These are phyloP conservation scores for Chytriomyces confervae DNA, from an alignment of 192 early-diverging fungal species.

Conservation along the genomic window DNA sequence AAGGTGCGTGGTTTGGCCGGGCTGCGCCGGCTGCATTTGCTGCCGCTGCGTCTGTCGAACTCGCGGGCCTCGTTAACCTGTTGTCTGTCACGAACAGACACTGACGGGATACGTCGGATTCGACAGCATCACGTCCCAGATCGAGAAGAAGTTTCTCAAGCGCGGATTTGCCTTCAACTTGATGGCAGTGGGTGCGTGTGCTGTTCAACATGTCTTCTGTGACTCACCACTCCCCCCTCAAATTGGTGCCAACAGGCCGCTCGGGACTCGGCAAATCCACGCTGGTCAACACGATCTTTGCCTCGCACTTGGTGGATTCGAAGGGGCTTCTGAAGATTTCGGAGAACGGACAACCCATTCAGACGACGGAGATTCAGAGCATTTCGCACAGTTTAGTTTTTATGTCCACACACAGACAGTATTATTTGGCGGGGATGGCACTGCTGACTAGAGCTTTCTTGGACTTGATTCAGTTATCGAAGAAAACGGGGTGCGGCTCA, in stretches of 20 bases:
- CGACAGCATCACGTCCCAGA: conserved; percentile 95
- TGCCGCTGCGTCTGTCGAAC: background rate
- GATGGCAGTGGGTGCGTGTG: conserved; percentile 89
- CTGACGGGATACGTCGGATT: conserved; percentile 96
- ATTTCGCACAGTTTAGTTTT: conserved; percentile 77
- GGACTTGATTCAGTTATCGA: conserved; percentile 69
- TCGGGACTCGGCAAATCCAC: conserved; percentile 98
- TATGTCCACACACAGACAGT: background rate
- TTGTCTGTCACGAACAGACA: background rate
- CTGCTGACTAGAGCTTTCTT: background rate
- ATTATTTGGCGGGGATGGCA: background rate
- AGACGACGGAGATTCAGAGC: conserved; percentile 94
- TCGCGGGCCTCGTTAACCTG: background rate
- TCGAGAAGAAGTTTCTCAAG: conserved; percentile 79
- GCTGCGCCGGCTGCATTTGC: background rate
- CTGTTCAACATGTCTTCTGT: background rate
- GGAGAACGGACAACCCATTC: conserved; percentile 72
- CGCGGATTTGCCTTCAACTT: conserved; percentile 98
- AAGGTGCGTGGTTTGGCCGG: background rate
- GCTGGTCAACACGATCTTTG: conserved; percentile 97
- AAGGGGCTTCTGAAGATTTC: conserved; percentile 82
- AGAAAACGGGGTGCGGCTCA: conserved; percentile 92
- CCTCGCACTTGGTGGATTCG: conserved; percentile 91
- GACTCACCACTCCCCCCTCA: background rate
- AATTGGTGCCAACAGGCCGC: conserved; percentile 66